Evolutionary conservation across 768 basidiomycete genomes (phyloP), one percentile per base, ranked within the genome.

Genomic region (Tephrocybe sp.): DNA sequence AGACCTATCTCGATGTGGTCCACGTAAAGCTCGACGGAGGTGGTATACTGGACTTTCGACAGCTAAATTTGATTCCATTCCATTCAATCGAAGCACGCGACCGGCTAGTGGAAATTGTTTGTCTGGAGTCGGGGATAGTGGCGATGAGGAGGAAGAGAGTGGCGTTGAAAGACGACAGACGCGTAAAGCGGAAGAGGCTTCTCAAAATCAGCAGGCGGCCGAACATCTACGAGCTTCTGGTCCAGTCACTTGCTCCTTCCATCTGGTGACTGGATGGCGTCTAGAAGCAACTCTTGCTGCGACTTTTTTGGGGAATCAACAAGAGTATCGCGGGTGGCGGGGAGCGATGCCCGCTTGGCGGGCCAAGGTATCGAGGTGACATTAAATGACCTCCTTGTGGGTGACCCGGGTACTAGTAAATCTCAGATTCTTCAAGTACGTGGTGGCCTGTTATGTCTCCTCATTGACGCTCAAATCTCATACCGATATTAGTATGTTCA

Each of bases 191-290:
- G 90, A 93, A 64, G 55, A 87, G 84, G 61, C 70, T 98, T 30
- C 72, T 79, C 44, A 83, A 87, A 33, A 77, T 97, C 26, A 88
- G 89, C 60, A 68, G 77, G 56, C 71, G 81, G 49, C 81, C 83
- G 15, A 93, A 97, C 65, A 74, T 98, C 24, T 98, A 98, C 65
- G 91, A 93, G 1, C 72, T 90, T 23, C 77, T 98, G 4, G 73
- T 93, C 7, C 76, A 88, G 15, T 92, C 88, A 2, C 79, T 99
- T 49, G 96, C 95, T 1, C 97, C 97, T 14, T 90, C 86, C 28
- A 97, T 99, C 58, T 98, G 92, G 86, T 90, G 93, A 67, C 88
- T 98, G 90, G 95, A 98, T 21, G 97, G 98, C 65, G 93, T 98
- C 53, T 98, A 99, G 75, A 98, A 98, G 74, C 97, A 97, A 0